Evolutionary conservation across 345 rosid genomes (phyloP), one percentile per base, ranked within the genome.

Genomic region (Eucalyptus cladocalyx): DNA sequence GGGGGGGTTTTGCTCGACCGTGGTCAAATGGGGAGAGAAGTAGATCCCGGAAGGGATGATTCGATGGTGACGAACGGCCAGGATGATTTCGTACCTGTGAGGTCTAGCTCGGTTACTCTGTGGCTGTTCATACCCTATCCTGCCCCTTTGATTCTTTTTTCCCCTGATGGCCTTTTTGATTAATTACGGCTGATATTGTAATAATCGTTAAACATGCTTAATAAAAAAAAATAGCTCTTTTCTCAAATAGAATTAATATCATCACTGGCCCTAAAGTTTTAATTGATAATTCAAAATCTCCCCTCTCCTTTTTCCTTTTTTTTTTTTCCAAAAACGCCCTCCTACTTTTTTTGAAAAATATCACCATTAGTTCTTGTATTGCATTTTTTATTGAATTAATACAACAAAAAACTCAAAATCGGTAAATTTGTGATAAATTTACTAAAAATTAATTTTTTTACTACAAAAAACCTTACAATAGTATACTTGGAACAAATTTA

Each of bases 391-490:
- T 53, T 53, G 24, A 0, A 53, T 53, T 53, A 19, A 53, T 53
- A 53, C 24, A 53, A 53, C 4, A 4, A 53, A 53, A 53, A 19
- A 53, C 58, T 4, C 24, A 53, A 53, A 53, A 53, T 53, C 1
- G 0, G 2, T 19, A 53, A 53, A 8, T 53, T 53, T 53, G 11
- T 56, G 6, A 24, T 24, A 23, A 21, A 56, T 9, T 56, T 56
- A 56, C 1, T 4, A 3, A 21, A 56, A 56, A 56, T 3, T 56
- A 53, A 8, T 56, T 56, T 56, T 56, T 10, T 56, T 56, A 23
- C 1, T 53, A 53, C 5, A 53, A 53, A 19, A 53, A 19, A 3
- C 9, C 4, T 53, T 53, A 0, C 8, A 53, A 19, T 53, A 0
- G 58, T 53, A 53, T 53, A 53, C 1, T 53, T 53, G 58, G 1